Evolutionary conservation across 345 rosid genomes (phyloP).

Genomic region (Carallia pectinifolia): DNA sequence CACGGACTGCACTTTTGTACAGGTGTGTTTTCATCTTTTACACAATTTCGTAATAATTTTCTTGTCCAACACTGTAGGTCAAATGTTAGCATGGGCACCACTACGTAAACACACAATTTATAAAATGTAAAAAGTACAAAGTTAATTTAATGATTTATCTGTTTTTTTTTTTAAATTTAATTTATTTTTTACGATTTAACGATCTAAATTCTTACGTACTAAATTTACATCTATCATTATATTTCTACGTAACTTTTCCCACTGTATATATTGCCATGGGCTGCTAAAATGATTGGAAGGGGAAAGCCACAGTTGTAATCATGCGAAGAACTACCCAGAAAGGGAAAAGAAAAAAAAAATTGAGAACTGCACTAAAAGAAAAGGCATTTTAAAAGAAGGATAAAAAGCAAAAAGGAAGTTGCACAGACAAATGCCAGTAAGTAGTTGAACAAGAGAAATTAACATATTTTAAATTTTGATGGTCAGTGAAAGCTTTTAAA

Average conservation of each 20-base stretch:
- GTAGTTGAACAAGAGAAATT: conserved; percentile 26
- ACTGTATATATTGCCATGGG: conserved; percentile 5
- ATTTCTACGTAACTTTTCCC: no score
- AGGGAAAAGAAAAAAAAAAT: background rate
- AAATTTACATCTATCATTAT: no score
- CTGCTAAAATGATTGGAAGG: conserved; percentile 8
- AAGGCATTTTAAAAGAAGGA: no score
- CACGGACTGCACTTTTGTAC: conserved; percentile 31
- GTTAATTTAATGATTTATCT: no score
- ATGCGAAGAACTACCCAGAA: background rate
- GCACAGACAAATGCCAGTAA: conserved; percentile 5
- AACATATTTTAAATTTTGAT: conserved; percentile 12
- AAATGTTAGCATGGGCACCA: background rate
- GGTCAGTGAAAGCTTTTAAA: background rate
- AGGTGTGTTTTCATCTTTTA: conserved; percentile 26
- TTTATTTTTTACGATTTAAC: no score
- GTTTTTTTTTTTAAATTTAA: no score
- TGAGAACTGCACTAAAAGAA: background rate
- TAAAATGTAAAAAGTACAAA: no score
- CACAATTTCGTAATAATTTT: background rate
- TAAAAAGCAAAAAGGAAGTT: background rate
- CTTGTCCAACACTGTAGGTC: conserved; percentile 16
- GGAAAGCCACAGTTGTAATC: background rate
- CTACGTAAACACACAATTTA: no score
- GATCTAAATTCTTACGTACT: no score